A percentile compares a stretch with the other conserved stretches of the same genome.
Conservation (phyloP, 495 filamentous ascomycete species). For the Penicillium coprophilum region DNA sequence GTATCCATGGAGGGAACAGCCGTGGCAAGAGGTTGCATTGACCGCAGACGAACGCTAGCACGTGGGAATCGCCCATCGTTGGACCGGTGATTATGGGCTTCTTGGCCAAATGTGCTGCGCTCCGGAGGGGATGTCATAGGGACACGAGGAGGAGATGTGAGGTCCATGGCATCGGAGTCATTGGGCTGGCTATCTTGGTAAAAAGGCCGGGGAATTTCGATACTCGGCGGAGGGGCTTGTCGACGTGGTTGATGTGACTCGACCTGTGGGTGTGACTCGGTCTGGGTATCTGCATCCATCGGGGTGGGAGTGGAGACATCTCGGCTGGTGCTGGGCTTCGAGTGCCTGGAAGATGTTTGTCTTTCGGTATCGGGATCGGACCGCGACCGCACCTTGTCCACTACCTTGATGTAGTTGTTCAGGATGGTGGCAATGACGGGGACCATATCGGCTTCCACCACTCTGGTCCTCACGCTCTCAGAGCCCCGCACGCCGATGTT, state of each 20-base stretch:
- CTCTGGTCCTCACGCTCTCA: constrained; percentile 86
- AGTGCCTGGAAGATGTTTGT: constrained; percentile 43
- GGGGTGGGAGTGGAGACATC: constrained; percentile 22
- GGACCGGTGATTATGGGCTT: constrained; percentile 45
- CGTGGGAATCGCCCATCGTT: constrained; percentile 59
- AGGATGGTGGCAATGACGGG: constrained; percentile 99
- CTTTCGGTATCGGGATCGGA: constrained; percentile 66
- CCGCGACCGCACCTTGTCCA: constrained; percentile 85
- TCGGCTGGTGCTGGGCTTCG: constrained; percentile 28
- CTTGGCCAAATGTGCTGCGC: constrained; percentile 63
- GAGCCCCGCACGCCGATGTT: constrained; percentile 97
- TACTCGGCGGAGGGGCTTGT: constrained; percentile 68
- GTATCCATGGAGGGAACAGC: constrained; percentile 72
- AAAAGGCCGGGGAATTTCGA: constrained; percentile 68
- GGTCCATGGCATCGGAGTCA: constrained; percentile 56
- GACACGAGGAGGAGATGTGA: constrained; percentile 65
- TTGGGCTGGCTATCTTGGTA: constrained; percentile 48
- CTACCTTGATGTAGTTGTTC: constrained; percentile 95
- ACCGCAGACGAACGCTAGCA: constrained; percentile 48
- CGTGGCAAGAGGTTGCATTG: constrained; percentile 65
- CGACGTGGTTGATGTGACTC: constrained; percentile 57
- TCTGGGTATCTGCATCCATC: constrained; percentile 22
- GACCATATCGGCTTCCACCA: constrained; percentile 98
- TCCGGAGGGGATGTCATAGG: constrained; percentile 74
- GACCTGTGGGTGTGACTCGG: constrained; percentile 39